Conservation (phyloP, 495 filamentous ascomycete genomes). For the Podospora fimiseda region DNA sequence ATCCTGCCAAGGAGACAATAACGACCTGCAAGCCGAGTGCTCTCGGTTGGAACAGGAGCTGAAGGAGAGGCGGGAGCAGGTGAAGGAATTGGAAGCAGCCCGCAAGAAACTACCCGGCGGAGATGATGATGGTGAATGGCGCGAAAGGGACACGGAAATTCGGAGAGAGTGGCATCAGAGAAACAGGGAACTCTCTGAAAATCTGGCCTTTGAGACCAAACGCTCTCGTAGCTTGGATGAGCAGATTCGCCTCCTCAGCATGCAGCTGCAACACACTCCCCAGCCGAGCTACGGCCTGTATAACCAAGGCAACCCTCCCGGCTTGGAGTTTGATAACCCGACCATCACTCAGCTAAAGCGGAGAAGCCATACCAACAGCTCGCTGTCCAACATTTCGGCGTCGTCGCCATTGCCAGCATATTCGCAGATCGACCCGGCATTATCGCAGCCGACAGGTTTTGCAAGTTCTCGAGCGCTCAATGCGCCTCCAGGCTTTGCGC, state of each 20-base stretch:
- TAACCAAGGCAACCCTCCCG: slow-evolving; percentile 40
- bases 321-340: slow-evolving; percentile 43
- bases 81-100: slow-evolving; percentile 50
- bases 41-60: slow-evolving; percentile 39
- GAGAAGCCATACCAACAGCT: slow-evolving; percentile 51
- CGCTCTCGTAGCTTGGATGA: slow-evolving; percentile 33
- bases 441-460: slow-evolving; percentile 28
- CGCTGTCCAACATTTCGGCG: slow-evolving; percentile 41
- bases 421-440: slow-evolving; percentile 33
- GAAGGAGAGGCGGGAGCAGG: slow-evolving; percentile 42
- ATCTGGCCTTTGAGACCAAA: slow-evolving; percentile 29
- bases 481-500: slow-evolving; percentile 43
- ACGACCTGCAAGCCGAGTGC: slow-evolving; percentile 29
- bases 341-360: slow-evolving; percentile 44
- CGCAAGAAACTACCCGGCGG: slow-evolving; percentile 44
- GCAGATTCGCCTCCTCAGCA: slow-evolving; percentile 27
- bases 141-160: slow-evolving; percentile 38
- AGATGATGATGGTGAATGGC: slow-evolving; percentile 50
- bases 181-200: slow-evolving; percentile 39
- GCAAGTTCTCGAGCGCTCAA: slow-evolving; percentile 34
- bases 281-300: slow-evolving; percentile 32
- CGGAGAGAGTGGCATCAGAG: slow-evolving; percentile 41
- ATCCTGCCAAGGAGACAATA: slow-evolving; percentile 22
- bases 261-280: slow-evolving; percentile 32
- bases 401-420: slow-evolving; percentile 35